phyloP scores from a whole-genome alignment of 2,329 filamentous ascomycete species.

The Pezicula carpinea region DNA sequence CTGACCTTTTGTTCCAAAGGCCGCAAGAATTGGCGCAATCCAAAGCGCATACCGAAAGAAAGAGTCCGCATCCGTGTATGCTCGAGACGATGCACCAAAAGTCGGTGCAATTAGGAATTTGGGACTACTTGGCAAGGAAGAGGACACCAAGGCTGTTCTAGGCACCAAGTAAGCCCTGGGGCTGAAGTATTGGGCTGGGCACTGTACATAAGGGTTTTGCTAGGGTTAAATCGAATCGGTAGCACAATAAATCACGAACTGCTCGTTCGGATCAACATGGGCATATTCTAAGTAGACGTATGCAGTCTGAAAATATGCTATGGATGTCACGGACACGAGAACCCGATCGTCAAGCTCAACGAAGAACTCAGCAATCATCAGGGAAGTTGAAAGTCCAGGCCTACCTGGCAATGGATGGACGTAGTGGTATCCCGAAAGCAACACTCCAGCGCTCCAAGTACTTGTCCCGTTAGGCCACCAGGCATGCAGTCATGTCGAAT shows the following conservation, averaged over 20 bases:
- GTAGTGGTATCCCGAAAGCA: no score
- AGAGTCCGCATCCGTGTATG: constrained; percentile 55
- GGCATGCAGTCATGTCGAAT: no score
- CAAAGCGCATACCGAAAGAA: constrained; percentile 83
- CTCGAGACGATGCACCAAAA: constrained; percentile 75
- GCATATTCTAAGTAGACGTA: no score
- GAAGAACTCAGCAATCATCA: no score
- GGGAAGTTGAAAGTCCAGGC: no score
- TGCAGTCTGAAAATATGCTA: no score
- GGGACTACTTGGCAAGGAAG: constrained; percentile 77
- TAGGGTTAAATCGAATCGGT: neutral
- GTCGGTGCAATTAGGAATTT: constrained; percentile 84
- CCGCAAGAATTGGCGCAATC: constrained; percentile 70
- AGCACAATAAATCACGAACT: neutral
- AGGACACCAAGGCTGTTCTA: constrained; percentile 63
- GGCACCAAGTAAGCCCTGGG: constrained; percentile 23
- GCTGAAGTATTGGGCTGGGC: constrained; percentile 2
- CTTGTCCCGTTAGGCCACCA: no score
- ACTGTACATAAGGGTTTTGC: constrained; percentile 24
- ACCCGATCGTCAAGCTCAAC: no score
- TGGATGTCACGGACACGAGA: no score
- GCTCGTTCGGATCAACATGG: neutral
- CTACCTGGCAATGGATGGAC: no score
- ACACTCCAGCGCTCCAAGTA: no score
- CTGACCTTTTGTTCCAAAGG: constrained; percentile 36